These are phyloP conservation scores for Saitozyma podzolica DNA, from an alignment of 768 basidiomycete genomes.

Conservation along the genomic window DNA sequence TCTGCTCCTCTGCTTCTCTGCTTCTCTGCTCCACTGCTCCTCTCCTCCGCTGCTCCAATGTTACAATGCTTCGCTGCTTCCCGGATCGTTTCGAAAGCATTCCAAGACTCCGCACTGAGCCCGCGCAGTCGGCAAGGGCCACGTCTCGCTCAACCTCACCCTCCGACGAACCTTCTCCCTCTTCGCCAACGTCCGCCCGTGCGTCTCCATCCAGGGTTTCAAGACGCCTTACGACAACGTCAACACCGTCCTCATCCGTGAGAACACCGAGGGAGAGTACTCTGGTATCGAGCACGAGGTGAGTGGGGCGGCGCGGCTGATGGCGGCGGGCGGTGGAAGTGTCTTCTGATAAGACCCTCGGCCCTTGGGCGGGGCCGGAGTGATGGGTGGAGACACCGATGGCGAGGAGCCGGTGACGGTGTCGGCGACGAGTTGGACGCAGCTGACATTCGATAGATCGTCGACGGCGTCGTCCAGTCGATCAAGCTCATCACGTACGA, in stretches of 20 bases:
- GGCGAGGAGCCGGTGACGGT: too few relatives aligned
- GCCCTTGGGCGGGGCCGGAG: too few relatives aligned
- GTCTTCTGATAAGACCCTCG: not conserved
- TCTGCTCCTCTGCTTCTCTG: too few relatives aligned
- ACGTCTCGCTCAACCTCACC: conserved; percentile 96
- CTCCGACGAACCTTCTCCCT: conserved; percentile 96
- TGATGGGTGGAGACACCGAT: too few relatives aligned
- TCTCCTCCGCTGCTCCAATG: too few relatives aligned
- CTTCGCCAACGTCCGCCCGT: conserved; percentile 97
- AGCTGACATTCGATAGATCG: conserved; percentile 59
- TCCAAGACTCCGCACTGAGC: conserved; percentile 7
- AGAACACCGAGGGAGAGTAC: conserved; percentile 99
- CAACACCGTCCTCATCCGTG: conserved; percentile 92
- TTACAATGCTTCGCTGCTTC: too few relatives aligned
- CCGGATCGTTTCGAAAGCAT: too few relatives aligned
- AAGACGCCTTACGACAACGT: conserved; percentile 99
- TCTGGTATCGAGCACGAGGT: conserved; percentile 99
- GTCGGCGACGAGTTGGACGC: too few relatives aligned
- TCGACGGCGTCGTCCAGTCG: conserved; percentile 97
- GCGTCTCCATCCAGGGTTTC: conserved; percentile 90
- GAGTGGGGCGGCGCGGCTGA: conserved; percentile 1
- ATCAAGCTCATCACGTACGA: conserved; percentile 99
- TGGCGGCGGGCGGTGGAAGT: not conserved
- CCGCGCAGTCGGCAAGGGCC: conserved; percentile 89
- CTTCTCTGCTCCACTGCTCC: too few relatives aligned